Conservation (phyloP, 305 asterid genomes). For the Rubia tinctorum region DNA sequence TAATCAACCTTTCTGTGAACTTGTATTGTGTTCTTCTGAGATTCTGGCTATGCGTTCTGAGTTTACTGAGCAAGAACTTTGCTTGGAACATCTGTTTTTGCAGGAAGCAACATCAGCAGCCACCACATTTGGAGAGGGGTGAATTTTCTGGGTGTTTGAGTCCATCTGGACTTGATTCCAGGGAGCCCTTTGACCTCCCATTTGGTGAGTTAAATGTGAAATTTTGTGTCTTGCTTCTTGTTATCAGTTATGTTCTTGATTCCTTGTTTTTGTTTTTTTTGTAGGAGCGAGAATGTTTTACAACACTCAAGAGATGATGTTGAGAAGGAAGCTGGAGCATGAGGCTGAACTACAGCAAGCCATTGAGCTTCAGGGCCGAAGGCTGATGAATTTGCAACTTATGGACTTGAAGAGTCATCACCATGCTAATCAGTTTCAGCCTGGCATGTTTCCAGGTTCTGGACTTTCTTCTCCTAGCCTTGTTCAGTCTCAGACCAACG, state of each 20-base stretch:
- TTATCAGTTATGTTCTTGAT: constrained; percentile 1
- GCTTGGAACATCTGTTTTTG: constrained; percentile 1
- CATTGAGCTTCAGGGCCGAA: constrained; percentile 76
- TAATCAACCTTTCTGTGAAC: no score
- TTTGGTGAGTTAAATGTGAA: constrained; percentile 42
- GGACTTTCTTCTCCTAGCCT: constrained; percentile 43
- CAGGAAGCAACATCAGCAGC: constrained; percentile 70
- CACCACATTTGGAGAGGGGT: constrained; percentile 64
- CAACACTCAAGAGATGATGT: constrained; percentile 68
- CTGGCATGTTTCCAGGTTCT: constrained; percentile 39
- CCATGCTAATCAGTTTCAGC: constrained; percentile 41
- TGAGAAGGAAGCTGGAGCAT: constrained; percentile 70
- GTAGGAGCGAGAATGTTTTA: constrained; percentile 69
- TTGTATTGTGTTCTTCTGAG: not conserved
- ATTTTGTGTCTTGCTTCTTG: no score
- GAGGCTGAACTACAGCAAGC: constrained; percentile 79
- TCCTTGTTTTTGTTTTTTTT: not conserved
- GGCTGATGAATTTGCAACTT: constrained; percentile 65
- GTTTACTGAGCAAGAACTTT: constrained; percentile 5
- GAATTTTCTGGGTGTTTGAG: constrained; percentile 62
- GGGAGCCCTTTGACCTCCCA: constrained; percentile 68
- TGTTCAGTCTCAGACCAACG: constrained; percentile 43
- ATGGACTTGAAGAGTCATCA: constrained; percentile 68
- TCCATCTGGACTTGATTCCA: constrained; percentile 62
- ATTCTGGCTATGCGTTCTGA: not conserved